These are phyloP conservation scores for Suhomyces yuchorum DNA, from an alignment of 1,139 yeast genomes.

Conservation along the genomic window DNA sequence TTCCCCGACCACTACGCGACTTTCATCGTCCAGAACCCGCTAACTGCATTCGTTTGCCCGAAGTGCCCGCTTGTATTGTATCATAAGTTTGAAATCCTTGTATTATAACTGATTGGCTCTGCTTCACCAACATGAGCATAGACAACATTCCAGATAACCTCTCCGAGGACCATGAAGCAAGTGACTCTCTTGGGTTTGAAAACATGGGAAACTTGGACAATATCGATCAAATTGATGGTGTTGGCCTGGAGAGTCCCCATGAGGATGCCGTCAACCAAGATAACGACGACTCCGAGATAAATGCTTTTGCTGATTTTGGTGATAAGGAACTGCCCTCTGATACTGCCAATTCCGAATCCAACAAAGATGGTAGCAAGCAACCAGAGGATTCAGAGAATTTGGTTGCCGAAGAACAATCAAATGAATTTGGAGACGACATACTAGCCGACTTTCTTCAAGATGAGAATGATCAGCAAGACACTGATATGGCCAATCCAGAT, in stretches of 20 bases:
- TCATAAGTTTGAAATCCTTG: conserved; percentile 8
- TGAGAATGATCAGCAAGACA: conserved; percentile 1
- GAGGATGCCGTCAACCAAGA: conserved; percentile 1
- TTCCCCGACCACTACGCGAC: conserved; percentile 8
- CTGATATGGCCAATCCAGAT: conserved; percentile 2
- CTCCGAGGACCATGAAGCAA: conserved; percentile 5
- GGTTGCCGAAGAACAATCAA: neutral
- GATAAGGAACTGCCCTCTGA: neutral
- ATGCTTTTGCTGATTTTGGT: conserved; percentile 7
- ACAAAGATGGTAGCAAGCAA: neutral
- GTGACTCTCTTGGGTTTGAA: conserved; percentile 9
- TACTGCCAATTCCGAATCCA: neutral
- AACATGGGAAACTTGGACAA: conserved; percentile 6
- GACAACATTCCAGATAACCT: conserved; percentile 6
- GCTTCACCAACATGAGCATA: conserved; percentile 7
- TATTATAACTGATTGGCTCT: conserved; percentile 8
- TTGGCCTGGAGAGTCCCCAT: neutral
- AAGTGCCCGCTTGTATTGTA: conserved; percentile 8
- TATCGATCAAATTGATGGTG: conserved; percentile 2
- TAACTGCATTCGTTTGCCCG: conserved; percentile 3
- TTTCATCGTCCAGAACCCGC: conserved; percentile 2
- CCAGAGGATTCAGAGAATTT: neutral
- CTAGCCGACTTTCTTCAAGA: conserved; percentile 11
- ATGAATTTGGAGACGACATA: conserved; percentile 7
- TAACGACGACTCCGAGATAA: neutral